phyloP scores from a whole-genome alignment of 345 rosid species.

The Triadica sebifera region DNA sequence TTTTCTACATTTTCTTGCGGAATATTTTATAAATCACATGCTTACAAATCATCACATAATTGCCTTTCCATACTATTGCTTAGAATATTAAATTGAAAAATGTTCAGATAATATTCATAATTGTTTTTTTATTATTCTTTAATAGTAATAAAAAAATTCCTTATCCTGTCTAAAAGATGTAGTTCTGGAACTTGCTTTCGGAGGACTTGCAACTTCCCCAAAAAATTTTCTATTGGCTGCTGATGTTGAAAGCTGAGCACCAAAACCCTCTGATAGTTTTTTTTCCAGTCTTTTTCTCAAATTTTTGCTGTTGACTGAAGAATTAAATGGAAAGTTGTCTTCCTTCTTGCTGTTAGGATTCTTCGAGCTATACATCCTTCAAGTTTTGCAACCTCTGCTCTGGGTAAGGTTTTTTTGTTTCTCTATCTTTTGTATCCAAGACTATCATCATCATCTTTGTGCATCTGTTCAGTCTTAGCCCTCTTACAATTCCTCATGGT shows the following conservation, averaged over 20 bases:
- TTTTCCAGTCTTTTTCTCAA: not conserved
- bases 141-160: too few relatives aligned
- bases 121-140: too few relatives aligned
- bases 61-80: too few relatives aligned
- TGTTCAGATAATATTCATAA: too few relatives aligned
- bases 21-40: too few relatives aligned
- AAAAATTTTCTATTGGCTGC: not conserved
- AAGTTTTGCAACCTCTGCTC: slow-evolving; percentile 34
- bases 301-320: not conserved
- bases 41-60: too few relatives aligned
- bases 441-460: not conserved
- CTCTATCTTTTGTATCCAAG: slow-evolving; percentile 1
- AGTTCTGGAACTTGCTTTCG: not conserved
- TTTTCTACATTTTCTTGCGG: too few relatives aligned
- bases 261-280: not conserved
- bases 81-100: too few relatives aligned
- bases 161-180: not conserved
- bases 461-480: slow-evolving; percentile 13
- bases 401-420: not conserved
- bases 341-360: not conserved
- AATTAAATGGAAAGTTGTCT: not conserved
- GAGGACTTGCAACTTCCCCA: not conserved
- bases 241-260: not conserved
- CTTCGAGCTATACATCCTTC: slow-evolving; percentile 43
- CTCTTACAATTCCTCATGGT: slow-evolving; percentile 6